Evolutionary conservation across 2,329 filamentous ascomycete genomes (phyloP), one percentile per base, ranked within the genome.

Genomic region (Tolypocladium amazonense): DNA sequence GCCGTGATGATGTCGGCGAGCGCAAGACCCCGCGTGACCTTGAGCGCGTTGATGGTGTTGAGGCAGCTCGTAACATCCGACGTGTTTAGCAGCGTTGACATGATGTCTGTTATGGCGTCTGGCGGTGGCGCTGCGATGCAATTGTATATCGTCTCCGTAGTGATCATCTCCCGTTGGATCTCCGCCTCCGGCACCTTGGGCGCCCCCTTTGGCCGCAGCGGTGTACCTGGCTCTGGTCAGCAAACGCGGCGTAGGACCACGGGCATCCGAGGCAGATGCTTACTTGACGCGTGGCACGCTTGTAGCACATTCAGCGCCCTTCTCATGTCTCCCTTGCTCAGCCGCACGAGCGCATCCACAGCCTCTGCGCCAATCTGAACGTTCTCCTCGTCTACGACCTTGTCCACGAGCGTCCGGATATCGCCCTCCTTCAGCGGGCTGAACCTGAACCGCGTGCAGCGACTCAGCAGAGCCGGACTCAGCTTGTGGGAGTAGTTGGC

Each of bases 401-500:
- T 88, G 71, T 97, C 91, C 9, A 99, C 92, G 58, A 97, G 74
- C 1, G 83, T 81, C 57, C 90, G 81, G 62, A 99, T 97, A 71
- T 97, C 94, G 8, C 74, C 79, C 68, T 96, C 90, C 72, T 96
- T 96, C 59, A 99, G 78, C 14, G 94, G 94, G 65, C 90, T 96
- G 75, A 99, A 99, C 38, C 94, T 82, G 74, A 99, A 99, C 43
- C 94, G 81, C 12, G 94, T 99, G 76, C 94, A 99, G 68, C 94
- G 82, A 56, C 93, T 97, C 58, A 99, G 79, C 52, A 99, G 80
- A 0, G 94, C 94, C 0, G 94, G 93, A 15, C 91, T 95, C 45
- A 99, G 85, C 75, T 99, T 99, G 78, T 99, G 94, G 37, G 94
- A 94, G 75, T 99, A 99, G 76, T 99, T 99, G 67, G 94, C 94